Evolutionary conservation across 805 yeast species (phyloP).

Genomic region (Lipomyces chichibuensis): DNA sequence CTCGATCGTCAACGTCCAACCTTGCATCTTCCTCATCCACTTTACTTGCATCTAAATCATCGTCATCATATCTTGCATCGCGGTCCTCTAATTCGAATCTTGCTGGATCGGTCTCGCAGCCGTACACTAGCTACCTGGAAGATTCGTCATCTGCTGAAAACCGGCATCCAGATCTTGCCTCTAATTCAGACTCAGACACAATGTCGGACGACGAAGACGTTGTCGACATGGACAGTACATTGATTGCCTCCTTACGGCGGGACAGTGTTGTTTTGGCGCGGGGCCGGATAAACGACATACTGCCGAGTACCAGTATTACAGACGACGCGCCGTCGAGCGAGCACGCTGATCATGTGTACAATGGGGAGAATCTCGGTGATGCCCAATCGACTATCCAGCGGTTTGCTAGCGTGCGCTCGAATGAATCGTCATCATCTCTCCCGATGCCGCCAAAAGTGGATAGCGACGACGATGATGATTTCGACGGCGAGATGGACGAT

Average conservation of each 20-base stretch:
- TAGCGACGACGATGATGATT: slow-evolving; percentile 6
- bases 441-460: slow-evolving; percentile 1
- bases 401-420: background rate
- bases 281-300: slow-evolving; percentile 27
- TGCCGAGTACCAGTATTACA: slow-evolving; percentile 9
- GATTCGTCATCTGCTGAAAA: slow-evolving; percentile 2
- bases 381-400: background rate
- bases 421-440: slow-evolving; percentile 1
- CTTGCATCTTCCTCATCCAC: background rate
- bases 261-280: slow-evolving; percentile 34
- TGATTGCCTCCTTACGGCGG: slow-evolving; percentile 26
- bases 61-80: slow-evolving; percentile 1
- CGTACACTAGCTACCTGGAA: slow-evolving; percentile 15
- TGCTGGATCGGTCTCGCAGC: slow-evolving; percentile 3
- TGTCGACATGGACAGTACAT: slow-evolving; percentile 30
- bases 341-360: slow-evolving; percentile 1
- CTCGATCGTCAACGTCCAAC: background rate
- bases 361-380: background rate
- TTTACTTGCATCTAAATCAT: background rate
- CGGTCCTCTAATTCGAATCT: slow-evolving; percentile 19
- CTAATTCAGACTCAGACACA: slow-evolving; percentile 11
- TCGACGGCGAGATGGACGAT: slow-evolving; percentile 3
- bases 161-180: slow-evolving; percentile 7
- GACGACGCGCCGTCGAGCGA: slow-evolving; percentile 4
- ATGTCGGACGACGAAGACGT: slow-evolving; percentile 28